These are phyloP conservation scores for Phascolomyces articulosus DNA, from an alignment of 371 early-diverging fungal genomes.

Conservation along the genomic window DNA sequence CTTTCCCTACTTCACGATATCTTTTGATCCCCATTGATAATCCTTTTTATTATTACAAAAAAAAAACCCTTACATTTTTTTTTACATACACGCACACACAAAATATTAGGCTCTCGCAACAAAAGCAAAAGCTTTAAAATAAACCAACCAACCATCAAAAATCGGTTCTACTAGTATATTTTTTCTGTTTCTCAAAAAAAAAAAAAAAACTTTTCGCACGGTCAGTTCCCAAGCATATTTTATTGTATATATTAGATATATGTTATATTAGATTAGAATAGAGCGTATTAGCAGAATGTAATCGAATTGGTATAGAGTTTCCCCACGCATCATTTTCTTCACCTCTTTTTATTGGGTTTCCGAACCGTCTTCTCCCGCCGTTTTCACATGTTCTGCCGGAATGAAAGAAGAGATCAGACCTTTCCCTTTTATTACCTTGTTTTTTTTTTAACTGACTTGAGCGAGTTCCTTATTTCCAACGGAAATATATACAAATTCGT, in stretches of 20 bases:
- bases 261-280: no score
- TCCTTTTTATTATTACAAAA: not conserved
- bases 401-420: not conserved
- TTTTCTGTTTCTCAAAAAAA: no score
- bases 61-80: not conserved
- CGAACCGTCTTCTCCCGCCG: slow-evolving; percentile 16
- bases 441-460: not conserved
- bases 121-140: slow-evolving; percentile 3
- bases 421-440: not conserved
- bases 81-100: not conserved
- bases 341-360: not conserved
- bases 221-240: not conserved
- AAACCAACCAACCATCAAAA: not conserved
- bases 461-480: not conserved
- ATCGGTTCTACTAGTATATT: not conserved
- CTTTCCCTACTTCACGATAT: no score
- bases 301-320: no score
- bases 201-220: not conserved
- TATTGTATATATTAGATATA: no score
- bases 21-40: not conserved
- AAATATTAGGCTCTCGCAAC: not conserved
- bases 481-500: slow-evolving; percentile 5
- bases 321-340: not conserved
- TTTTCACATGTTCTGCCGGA: slow-evolving; percentile 13
- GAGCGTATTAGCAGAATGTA: no score